Evolutionary conservation across 805 yeast species (phyloP), one percentile per base, ranked within the genome.

Genomic region (Candida khao-thaluensis): DNA sequence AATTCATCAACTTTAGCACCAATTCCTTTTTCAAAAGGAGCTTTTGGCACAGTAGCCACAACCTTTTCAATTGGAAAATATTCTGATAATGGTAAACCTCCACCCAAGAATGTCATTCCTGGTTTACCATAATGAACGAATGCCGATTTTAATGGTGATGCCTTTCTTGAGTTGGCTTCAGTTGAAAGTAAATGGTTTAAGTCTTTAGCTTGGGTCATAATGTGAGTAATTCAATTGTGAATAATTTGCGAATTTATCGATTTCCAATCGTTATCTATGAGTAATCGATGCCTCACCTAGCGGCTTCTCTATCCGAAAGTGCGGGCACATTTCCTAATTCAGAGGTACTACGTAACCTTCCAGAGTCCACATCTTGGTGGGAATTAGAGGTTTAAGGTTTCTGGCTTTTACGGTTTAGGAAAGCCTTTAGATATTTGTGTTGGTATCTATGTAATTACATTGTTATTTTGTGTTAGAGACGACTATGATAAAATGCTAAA

Each of bases 51-150:
- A 40, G 77, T 78, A 10, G 84, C 82, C 16, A 73, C 59, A 42
- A 91, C 60, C 49, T 79, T 77, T 53, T 89, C 87, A 76, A 91
- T 87, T 30, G 99, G 98, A 76, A 91, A 91, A 64, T 86, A 85
- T 47, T 85, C 91, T 17, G 96, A 69, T 59, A 87, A 68, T 10
- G 99, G 99, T 52, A 91, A 76, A 6, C 99, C 99, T 53, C 98
- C 99, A 40, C 97, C 98, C 40, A 91, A 76, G 58, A 89, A 90
- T 41, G 88, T 81, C 56, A 93, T 72, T 38, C 82, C 78, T 23
- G 95, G 96, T 47, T 77, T 74, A 30, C 70, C 68, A 55, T 70
- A 83, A 69, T 85, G 83, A 57, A 79, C 80, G 72, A 91, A 87
- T 12, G 95, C 95, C 27, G 79, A 66, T 67, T 93, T 91, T 64